Conservation (phyloP, 139 green algal species). For the Coelastrella sp. region DNA sequence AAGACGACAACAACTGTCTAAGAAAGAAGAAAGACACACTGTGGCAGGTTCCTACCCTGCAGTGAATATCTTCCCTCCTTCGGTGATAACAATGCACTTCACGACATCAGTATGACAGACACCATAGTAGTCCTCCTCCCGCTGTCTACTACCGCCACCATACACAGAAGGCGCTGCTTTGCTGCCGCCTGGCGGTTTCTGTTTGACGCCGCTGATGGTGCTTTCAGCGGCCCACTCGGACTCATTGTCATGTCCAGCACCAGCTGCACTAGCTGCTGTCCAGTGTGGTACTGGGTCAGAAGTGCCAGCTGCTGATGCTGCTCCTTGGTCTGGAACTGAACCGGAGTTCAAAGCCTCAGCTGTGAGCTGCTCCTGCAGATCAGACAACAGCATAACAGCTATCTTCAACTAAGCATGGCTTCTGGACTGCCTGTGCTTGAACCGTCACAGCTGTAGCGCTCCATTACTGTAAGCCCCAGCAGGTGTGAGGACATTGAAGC, state of each 20-base stretch:
- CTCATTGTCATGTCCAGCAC: neutral
- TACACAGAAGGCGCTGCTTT: neutral
- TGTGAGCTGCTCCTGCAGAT: neutral
- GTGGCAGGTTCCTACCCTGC: conserved; percentile 64
- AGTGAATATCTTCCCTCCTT: conserved; percentile 73
- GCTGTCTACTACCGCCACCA: neutral
- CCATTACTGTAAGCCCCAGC: no score
- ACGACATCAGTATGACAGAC: conserved; percentile 75
- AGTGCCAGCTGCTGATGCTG: neutral
- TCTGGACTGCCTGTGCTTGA: no score
- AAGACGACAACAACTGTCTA: no score
- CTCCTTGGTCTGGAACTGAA: neutral
- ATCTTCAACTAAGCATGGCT: no score
- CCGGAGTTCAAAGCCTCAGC: neutral
- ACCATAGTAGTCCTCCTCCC: conserved; percentile 47
- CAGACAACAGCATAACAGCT: no score
- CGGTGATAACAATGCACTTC: conserved; percentile 74
- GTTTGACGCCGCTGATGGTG: conserved; percentile 23
- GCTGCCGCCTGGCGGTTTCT: neutral
- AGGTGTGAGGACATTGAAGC: no score
- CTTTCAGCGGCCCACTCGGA: conserved; percentile 6
- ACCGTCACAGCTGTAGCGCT: no score
- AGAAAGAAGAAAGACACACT: no score
- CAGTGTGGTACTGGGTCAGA: neutral
- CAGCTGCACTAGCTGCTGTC: neutral